Evolutionary conservation across 768 basidiomycete genomes (phyloP).

Genomic region (Suillus cothurnatus): DNA sequence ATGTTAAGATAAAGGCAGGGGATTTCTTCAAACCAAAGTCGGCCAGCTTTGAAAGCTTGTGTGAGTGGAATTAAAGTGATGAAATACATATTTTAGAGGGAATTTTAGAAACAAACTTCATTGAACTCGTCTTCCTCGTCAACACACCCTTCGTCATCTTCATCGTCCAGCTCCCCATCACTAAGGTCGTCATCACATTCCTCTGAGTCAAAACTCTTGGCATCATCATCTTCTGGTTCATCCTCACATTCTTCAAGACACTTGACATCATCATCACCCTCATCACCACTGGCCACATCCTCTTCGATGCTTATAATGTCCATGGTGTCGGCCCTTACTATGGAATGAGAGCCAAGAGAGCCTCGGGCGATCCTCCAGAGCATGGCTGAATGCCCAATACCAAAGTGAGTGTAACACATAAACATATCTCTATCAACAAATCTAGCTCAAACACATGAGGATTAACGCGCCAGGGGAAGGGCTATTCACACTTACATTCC

Average conservation of each 20-base stretch:
- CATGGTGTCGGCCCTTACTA: too few relatives aligned
- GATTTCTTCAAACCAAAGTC: too few relatives aligned
- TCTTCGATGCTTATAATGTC: too few relatives aligned
- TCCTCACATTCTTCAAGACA: neutral
- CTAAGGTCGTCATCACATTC: neutral
- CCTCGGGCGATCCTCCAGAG: neutral
- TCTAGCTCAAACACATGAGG: neutral
- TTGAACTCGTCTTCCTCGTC: neutral
- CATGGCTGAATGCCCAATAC: neutral
- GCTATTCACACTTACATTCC: too few relatives aligned
- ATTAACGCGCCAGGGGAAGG: too few relatives aligned
- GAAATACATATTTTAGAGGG: neutral
- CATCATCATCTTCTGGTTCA: neutral
- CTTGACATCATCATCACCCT: too few relatives aligned
- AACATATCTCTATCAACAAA: slow-evolving; percentile 8
- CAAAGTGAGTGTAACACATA: neutral
- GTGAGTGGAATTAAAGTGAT: too few relatives aligned
- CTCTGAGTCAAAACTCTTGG: neutral
- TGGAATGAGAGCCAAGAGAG: too few relatives aligned
- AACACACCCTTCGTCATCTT: neutral
- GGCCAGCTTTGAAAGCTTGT: too few relatives aligned
- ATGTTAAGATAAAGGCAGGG: too few relatives aligned
- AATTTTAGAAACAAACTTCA: neutral
- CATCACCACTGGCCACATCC: too few relatives aligned
- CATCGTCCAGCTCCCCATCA: neutral